Base-by-base conservation (phyloP, 2,329 filamentous ascomycete species). In the Diplodia sapinea region DNA sequence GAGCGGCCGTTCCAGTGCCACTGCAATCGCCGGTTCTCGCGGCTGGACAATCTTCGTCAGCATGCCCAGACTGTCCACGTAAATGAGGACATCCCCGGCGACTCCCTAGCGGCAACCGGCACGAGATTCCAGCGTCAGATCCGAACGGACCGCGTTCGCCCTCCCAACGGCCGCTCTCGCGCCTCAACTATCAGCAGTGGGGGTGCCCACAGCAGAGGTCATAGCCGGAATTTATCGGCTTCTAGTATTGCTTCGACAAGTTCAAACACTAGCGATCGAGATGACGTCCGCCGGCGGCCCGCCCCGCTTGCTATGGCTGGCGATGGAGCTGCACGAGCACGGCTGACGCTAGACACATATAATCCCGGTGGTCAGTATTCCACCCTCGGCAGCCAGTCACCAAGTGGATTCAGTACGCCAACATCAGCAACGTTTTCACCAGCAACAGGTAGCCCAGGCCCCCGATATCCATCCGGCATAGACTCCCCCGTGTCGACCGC, bases 41-140 rank as follows among this genome's bases (percentile, higher is more conserved):
- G 94, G 59, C 86, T 98, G 55, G 94, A 99, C 79, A 99, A 99
- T 76, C 83, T 99, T 63, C 89, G 95, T 68, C 95, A 99, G 77
- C 95, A 99, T 83, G 95, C 95, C 54, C 94, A 97, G 79, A 98
- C 95, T 0, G 95, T 99, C 0, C 95, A 99, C 77, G 91, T 96
- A 68, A 97, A 98, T 77, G 95, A 98, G 78, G 93, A 97, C 68
- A 99, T 99, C 40, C 95, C 95, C 3, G 89, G 89, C 50, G 93
- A 97, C 77, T 98, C 95, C 1, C 86, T 98, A 23, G 95, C 95
- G 17, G 95, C 94, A 4, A 95, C 92, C 1, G 93, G 94, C 29
- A 96, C 94, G 9, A 86, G 94, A 49, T 97, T 96, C 73, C 94
- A 97, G 74, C 87, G 94, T 70, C 94, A 97, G 78, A 93, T 97